phyloP scores from a whole-genome alignment of 495 filamentous ascomycete genomes.

The Umbilicaria muhlenbergii region DNA sequence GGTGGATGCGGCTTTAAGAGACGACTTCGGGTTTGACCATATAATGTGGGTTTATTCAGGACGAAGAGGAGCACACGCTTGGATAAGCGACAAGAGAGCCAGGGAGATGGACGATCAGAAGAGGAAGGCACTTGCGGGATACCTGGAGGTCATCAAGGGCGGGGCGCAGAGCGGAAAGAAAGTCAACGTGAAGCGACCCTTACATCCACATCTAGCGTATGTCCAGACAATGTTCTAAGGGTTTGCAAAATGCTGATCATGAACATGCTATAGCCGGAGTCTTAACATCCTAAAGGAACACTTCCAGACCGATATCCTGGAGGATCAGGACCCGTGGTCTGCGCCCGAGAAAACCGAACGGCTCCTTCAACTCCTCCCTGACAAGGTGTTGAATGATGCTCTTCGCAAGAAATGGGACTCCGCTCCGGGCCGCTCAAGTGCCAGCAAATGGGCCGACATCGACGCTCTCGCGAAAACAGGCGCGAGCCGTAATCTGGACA shows the following conservation, averaged over 20 bases:
- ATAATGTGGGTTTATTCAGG: slow-evolving; percentile 98
- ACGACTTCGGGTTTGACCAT: slow-evolving; percentile 92
- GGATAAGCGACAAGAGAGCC: slow-evolving; percentile 90
- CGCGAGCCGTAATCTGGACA: slow-evolving; percentile 46
- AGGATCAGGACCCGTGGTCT: slow-evolving; percentile 74
- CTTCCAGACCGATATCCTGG: slow-evolving; percentile 68
- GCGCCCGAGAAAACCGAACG: slow-evolving; percentile 48
- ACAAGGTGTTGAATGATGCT: slow-evolving; percentile 53
- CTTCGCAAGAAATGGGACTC: slow-evolving; percentile 84
- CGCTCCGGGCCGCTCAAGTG: slow-evolving; percentile 54
- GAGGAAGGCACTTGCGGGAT: slow-evolving; percentile 66
- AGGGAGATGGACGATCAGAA: slow-evolving; percentile 70
- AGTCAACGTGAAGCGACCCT: slow-evolving; percentile 67
- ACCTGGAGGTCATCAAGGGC: slow-evolving; percentile 75
- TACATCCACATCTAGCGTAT: slow-evolving; percentile 78
- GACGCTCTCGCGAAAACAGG: slow-evolving; percentile 64
- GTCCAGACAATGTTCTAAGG: slow-evolving; percentile 2
- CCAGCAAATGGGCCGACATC: slow-evolving; percentile 85
- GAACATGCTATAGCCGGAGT: slow-evolving; percentile 41
- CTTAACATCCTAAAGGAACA: slow-evolving; percentile 63
- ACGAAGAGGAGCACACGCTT: slow-evolving; percentile 89
- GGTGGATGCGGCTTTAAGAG: slow-evolving; percentile 66
- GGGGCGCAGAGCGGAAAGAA: slow-evolving; percentile 74
- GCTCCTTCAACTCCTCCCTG: slow-evolving; percentile 65
- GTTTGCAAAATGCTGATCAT: too few species aligned